phyloP scores from a whole-genome alignment of 2,329 filamentous ascomycete genomes.

The Capronia americana region DNA sequence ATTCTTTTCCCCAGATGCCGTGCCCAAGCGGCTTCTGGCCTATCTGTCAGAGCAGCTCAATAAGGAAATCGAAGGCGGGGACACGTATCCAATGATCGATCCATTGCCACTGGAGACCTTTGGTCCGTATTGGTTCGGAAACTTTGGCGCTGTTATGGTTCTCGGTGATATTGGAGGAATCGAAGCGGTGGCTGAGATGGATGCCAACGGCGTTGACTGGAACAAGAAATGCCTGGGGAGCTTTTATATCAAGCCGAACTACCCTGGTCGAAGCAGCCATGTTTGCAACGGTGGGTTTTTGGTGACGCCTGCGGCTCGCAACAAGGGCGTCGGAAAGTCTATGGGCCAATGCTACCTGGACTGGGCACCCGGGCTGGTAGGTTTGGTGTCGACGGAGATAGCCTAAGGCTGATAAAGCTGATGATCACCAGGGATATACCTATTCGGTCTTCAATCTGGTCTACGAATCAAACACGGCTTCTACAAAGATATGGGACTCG shows the following conservation, averaged over 20 bases:
- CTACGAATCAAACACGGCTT: slow-evolving; percentile 91
- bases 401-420: slow-evolving; percentile 29
- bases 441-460: slow-evolving; percentile 95
- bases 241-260: slow-evolving; percentile 95
- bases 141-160: slow-evolving; percentile 87
- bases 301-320: slow-evolving; percentile 74
- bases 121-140: slow-evolving; percentile 86
- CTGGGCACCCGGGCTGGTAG: slow-evolving; percentile 71
- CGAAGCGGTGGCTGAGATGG: slow-evolving; percentile 59
- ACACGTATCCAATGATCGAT: slow-evolving; percentile 89
- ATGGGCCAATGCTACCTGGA: slow-evolving; percentile 80
- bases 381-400: slow-evolving; percentile 37
- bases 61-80: slow-evolving; percentile 88
- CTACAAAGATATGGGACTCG: slow-evolving; percentile 88
- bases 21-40: slow-evolving; percentile 74
- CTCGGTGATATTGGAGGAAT: slow-evolving; percentile 73
- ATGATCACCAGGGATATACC: slow-evolving; percentile 70
- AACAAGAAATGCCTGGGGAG: slow-evolving; percentile 81
- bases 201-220: slow-evolving; percentile 71
- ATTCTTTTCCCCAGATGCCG: slow-evolving; percentile 75
- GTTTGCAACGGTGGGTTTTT: slow-evolving; percentile 80
- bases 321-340: slow-evolving; percentile 74
- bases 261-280: slow-evolving; percentile 87
- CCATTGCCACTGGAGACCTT: slow-evolving; percentile 76
- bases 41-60: slow-evolving; percentile 86